These are phyloP conservation scores for Ceratobasidium papillatum DNA, from an alignment of 1,284 basidiomycete species.

Conservation along the genomic window DNA sequence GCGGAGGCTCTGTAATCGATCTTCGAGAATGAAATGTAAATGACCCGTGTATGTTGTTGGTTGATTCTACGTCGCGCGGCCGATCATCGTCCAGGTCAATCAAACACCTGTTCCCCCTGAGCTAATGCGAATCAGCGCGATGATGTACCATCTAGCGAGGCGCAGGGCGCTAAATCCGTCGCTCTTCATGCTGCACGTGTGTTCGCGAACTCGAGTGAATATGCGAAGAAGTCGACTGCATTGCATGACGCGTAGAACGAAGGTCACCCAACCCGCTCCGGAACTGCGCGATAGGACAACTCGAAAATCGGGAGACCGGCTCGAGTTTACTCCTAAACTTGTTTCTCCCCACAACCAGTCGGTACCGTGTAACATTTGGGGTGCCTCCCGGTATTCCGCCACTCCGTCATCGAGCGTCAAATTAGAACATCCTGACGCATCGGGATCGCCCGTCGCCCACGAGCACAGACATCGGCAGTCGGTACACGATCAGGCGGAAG, in stretches of 20 bases:
- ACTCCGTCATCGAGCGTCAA: constrained; percentile 13
- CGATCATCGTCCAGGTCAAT: constrained; percentile 24
- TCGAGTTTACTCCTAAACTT: neutral
- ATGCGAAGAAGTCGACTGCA: neutral
- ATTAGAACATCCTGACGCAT: neutral
- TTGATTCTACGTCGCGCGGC: constrained; percentile 24
- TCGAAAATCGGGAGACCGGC: constrained; percentile 11
- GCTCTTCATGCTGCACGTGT: constrained; percentile 3
- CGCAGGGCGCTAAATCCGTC: constrained; percentile 26
- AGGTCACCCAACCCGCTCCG: neutral
- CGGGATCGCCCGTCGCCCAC: constrained; percentile 18
- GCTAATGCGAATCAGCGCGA: constrained; percentile 8
- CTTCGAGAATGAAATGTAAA: constrained; percentile 1
- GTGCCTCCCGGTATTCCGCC: neutral
- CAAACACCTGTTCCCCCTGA: constrained; percentile 36
- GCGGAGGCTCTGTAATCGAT: constrained; percentile 4
- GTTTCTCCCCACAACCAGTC: neutral
- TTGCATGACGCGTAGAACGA: constrained; percentile 2
- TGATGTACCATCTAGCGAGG: neutral
- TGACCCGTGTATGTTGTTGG: constrained; percentile 4
- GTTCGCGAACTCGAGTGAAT: neutral
- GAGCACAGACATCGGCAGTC: constrained; percentile 12
- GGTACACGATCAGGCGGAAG: constrained; percentile 12
- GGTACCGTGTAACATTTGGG: constrained; percentile 10
- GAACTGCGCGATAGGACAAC: neutral